These are phyloP conservation scores for Fusarium drepaniforme DNA, from an alignment of 2,329 filamentous ascomycete genomes.

Conservation along the genomic window DNA sequence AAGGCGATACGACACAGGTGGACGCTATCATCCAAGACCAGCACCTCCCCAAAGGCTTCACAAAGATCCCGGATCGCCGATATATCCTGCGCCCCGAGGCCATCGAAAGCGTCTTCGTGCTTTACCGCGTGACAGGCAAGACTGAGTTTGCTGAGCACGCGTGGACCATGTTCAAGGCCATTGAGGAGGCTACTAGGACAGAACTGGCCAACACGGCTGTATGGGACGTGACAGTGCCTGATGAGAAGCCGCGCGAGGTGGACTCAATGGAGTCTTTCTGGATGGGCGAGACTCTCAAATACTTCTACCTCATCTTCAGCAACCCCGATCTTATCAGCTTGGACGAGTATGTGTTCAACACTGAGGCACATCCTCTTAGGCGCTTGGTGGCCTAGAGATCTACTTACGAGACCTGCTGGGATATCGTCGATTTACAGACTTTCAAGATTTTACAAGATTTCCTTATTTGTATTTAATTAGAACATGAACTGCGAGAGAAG, in stretches of 20 bases:
- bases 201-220: slow-evolving; percentile 63
- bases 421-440: background rate
- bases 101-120: slow-evolving; percentile 66
- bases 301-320: slow-evolving; percentile 45
- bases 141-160: slow-evolving; percentile 60
- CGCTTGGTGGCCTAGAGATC: slow-evolving; percentile 21
- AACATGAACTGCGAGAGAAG: background rate
- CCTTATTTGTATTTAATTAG: background rate
- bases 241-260: slow-evolving; percentile 50
- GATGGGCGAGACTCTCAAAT: slow-evolving; percentile 49
- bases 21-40: slow-evolving; percentile 46
- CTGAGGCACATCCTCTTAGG: slow-evolving; percentile 41
- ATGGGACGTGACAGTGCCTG: slow-evolving; percentile 50
- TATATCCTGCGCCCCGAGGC: slow-evolving; percentile 67
- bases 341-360: slow-evolving; percentile 45
- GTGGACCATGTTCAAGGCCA: slow-evolving; percentile 66
- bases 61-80: slow-evolving; percentile 62
- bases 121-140: slow-evolving; percentile 65
- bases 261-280: slow-evolving; percentile 71
- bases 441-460: background rate
- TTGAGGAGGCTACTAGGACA: slow-evolving; percentile 61
- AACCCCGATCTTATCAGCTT: slow-evolving; percentile 58
- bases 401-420: background rate
- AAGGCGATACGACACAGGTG: slow-evolving; percentile 31
- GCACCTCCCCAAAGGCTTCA: slow-evolving; percentile 70